Conservation (phyloP, 495 filamentous ascomycete species). For the Penicillium bialowiezense region DNA sequence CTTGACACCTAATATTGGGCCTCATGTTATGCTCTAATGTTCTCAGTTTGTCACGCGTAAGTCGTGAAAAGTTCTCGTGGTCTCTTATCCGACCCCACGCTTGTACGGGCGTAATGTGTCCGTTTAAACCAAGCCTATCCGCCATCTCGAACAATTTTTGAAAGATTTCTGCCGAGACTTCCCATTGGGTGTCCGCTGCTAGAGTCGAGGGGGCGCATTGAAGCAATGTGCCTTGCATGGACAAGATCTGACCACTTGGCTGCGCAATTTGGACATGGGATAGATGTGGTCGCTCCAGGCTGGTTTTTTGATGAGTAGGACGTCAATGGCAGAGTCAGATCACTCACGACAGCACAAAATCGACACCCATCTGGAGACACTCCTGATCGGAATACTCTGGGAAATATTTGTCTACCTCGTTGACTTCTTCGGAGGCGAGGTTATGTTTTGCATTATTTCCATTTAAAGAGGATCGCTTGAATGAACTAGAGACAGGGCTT, state of each 20-base stretch:
- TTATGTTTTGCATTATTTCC: neutral
- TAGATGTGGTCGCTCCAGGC: conserved; percentile 19
- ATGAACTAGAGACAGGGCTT: neutral
- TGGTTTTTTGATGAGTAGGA: neutral
- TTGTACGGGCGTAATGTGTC: conserved; percentile 19
- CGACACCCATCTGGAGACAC: conserved; percentile 9
- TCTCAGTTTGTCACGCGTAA: conserved; percentile 4
- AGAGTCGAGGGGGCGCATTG: conserved; percentile 7
- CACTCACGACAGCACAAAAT: conserved; percentile 22
- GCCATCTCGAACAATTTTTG: conserved; percentile 16
- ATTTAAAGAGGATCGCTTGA: neutral
- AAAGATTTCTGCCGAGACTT: conserved; percentile 7
- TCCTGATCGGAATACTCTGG: neutral
- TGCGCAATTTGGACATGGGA: conserved; percentile 5
- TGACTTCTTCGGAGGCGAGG: neutral
- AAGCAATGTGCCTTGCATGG: conserved; percentile 12
- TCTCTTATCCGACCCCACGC: conserved; percentile 16
- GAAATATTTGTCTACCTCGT: neutral
- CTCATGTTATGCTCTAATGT: conserved; percentile 8
- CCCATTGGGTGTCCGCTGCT: conserved; percentile 4
- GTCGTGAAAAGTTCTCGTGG: neutral
- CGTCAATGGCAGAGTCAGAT: neutral
- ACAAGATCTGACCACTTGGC: conserved; percentile 11
- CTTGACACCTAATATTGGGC: conserved; percentile 17
- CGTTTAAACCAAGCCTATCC: conserved; percentile 9